These are phyloP conservation scores for Yamadazyma taylorii DNA, from an alignment of 1,139 yeast genomes.

Conservation along the genomic window DNA sequence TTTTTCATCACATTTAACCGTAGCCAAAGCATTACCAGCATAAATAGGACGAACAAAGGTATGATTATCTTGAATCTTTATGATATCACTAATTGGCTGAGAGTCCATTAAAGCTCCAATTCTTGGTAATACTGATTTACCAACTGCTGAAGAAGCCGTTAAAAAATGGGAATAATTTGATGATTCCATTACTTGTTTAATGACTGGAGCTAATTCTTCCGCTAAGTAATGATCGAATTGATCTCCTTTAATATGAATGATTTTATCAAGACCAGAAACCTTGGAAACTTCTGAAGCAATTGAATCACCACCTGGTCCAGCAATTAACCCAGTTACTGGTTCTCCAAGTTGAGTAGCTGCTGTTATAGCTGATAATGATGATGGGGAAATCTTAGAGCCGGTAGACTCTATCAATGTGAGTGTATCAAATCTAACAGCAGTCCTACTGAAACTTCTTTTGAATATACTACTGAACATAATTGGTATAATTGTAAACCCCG, in stretches of 20 bases:
- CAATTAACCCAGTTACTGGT: conserved; percentile 61
- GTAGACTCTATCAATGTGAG: conserved; percentile 71
- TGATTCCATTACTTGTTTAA: conserved; percentile 47
- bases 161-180: conserved; percentile 63
- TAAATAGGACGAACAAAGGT: conserved; percentile 92
- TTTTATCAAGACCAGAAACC: conserved; percentile 43
- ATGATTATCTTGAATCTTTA: conserved; percentile 59
- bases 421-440: conserved; percentile 42
- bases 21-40: conserved; percentile 91
- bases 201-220: conserved; percentile 62
- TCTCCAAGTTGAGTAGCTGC: conserved; percentile 68
- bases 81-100: conserved; percentile 86
- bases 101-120: conserved; percentile 80
- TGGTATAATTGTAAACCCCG: neutral
- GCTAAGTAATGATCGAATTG: conserved; percentile 61
- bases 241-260: conserved; percentile 50
- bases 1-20: conserved; percentile 71
- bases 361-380: conserved; percentile 62
- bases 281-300: conserved; percentile 40
- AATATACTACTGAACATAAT: conserved; percentile 5
- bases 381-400: conserved; percentile 55
- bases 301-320: conserved; percentile 52
- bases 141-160: conserved; percentile 80
- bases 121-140: conserved; percentile 85
- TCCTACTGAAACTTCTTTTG: conserved; percentile 33